Evolutionary conservation across 768 basidiomycete genomes (phyloP).

Genomic region (Boletus sensibilis): DNA sequence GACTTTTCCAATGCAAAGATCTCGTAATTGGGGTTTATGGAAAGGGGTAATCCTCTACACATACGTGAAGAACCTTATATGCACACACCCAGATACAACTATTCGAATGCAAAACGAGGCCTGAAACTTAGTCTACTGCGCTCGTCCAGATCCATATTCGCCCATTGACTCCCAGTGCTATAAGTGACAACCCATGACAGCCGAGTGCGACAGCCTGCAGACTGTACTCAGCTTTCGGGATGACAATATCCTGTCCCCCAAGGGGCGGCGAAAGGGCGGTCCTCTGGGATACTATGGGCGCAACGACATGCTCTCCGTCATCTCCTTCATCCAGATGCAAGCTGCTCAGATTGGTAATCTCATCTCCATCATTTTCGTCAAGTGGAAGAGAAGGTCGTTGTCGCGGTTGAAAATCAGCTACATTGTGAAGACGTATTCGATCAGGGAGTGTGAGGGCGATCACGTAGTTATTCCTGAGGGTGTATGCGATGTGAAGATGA

Average conservation of each 20-base stretch:
- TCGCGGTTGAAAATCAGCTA: slow-evolving; percentile 46
- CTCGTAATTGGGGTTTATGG: slow-evolving; percentile 41
- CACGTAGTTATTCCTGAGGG: slow-evolving; percentile 51
- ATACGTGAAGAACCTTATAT: neutral
- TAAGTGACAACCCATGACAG: slow-evolving; percentile 37
- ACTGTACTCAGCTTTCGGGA: slow-evolving; percentile 15
- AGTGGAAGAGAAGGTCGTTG: slow-evolving; percentile 42
- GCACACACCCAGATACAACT: neutral
- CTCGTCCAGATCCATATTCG: slow-evolving; percentile 29
- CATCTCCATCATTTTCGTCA: slow-evolving; percentile 27
- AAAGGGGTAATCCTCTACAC: neutral
- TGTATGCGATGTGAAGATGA: slow-evolving; percentile 43
- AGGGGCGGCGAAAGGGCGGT: slow-evolving; percentile 19
- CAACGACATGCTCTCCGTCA: slow-evolving; percentile 17
- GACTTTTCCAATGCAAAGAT: slow-evolving; percentile 94
- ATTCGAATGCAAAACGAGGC: neutral
- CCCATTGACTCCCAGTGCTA: slow-evolving; percentile 21
- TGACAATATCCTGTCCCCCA: slow-evolving; percentile 22
- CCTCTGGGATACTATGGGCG: neutral
- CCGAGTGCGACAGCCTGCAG: slow-evolving; percentile 45
- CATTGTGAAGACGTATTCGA: slow-evolving; percentile 45
- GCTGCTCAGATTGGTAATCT: slow-evolving; percentile 19
- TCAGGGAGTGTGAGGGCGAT: slow-evolving; percentile 44
- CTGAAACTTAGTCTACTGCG: slow-evolving; percentile 11
- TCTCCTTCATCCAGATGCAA: slow-evolving; percentile 30